Base-by-base conservation (phyloP, 169 alveolate species). In the Fabrea salina region DNA sequence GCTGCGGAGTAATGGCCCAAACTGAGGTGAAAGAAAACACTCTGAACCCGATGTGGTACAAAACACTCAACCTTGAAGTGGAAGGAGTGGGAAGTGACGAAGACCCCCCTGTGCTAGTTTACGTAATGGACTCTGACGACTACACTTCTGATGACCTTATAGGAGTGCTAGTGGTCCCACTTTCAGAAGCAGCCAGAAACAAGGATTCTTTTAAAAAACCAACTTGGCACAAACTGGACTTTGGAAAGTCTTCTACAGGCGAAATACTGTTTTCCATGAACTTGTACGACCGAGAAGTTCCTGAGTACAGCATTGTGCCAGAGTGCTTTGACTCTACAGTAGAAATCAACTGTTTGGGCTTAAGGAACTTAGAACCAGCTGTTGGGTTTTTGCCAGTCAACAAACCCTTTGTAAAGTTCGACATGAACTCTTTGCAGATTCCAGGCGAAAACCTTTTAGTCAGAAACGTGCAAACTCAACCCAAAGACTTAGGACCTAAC, bases 361-460 rank as follows among this genome's bases (percentile, higher is more conserved):
- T 89, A 4, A 86, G 96, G 82, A 86, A 83, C 39, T 66, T 92
- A 39, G 61, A 87, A 68, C 88, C 94, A 44, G 81, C 80, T 27
- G 3, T 85, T 41, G 91, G 92, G 25, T 82, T 88, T 13, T 70
- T 92, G 30, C 93, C 94, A 50, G 92, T 92, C 16, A 92, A 86
- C 82, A 92, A 92, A 75, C 90, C 96, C 5, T 92, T 79, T 71
- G 75, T 92, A 19, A 87, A 86, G 41, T 92, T 92, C 58, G 91
- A 87, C 70, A 75, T 92, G 44, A 89, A 88, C 71, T 75, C 88
- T 39, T 71, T 92, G 35, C 84, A 87, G 19, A 86, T 92, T 32
- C 91, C 94, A 8, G 78, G 86, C n/a, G 79, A 80, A 41, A 89
- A 85, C 33, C 64, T 81, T 19, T 89, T 77, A 16, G 58, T 82